phyloP scores from a whole-genome alignment of 306 rosid species.

The Prunus campanulata region DNA sequence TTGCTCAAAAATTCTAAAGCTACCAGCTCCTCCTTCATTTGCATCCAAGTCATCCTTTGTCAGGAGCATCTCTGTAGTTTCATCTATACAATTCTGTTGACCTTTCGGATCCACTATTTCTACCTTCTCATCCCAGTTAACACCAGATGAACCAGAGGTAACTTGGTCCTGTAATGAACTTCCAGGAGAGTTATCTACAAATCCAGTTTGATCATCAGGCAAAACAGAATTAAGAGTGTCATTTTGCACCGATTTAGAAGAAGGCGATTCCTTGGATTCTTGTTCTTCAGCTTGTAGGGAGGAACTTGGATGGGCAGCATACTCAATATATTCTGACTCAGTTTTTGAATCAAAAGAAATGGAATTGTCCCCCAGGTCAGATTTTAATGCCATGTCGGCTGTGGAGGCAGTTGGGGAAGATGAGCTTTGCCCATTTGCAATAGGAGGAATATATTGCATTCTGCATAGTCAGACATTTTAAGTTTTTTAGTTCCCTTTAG shows the following conservation, averaged over 20 bases:
- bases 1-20: conserved; percentile 37
- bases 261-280: conserved; percentile 49
- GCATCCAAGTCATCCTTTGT: conserved; percentile 34
- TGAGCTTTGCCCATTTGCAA: conserved; percentile 28
- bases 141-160: conserved; percentile 66
- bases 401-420: conserved; percentile 41
- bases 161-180: conserved; percentile 50
- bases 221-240: conserved; percentile 41
- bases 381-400: conserved; percentile 24
- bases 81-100: conserved; percentile 40
- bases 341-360: conserved; percentile 71
- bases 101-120: conserved; percentile 64
- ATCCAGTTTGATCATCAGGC: conserved; percentile 30
- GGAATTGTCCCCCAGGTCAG: conserved; percentile 41
- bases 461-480: conserved; percentile 46
- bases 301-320: conserved; percentile 55
- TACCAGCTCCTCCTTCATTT: conserved; percentile 33
- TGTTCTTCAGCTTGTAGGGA: conserved; percentile 46
- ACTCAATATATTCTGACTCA: conserved; percentile 65
- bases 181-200: conserved; percentile 39
- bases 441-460: conserved; percentile 30
- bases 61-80: conserved; percentile 34
- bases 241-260: conserved; percentile 43
- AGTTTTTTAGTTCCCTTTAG: conserved; percentile 30
- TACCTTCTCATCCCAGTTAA: conserved; percentile 89